These are phyloP conservation scores for Ophiostoma sp. DNA, from an alignment of 2,329 filamentous ascomycete genomes.

Conservation along the genomic window DNA sequence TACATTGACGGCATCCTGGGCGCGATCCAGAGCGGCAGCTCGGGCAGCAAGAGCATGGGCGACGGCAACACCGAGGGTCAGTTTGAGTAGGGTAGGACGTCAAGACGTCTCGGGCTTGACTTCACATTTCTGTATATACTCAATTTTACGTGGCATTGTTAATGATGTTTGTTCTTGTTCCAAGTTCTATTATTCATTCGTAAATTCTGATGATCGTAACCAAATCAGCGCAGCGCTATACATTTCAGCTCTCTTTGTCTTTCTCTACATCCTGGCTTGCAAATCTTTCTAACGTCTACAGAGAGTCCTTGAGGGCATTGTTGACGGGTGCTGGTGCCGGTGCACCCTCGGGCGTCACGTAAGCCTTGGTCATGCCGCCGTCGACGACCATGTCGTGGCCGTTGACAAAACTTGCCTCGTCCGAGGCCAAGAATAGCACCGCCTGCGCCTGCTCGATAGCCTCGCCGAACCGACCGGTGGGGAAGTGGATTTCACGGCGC, in stretches of 20 bases:
- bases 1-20: constrained; percentile 88
- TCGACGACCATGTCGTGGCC: constrained; percentile 92
- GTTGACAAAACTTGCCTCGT: constrained; percentile 86
- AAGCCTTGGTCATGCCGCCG: constrained; percentile 91
- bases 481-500: constrained; percentile 84
- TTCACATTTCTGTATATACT: not conserved
- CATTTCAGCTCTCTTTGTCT: not conserved
- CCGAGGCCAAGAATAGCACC: constrained; percentile 78
- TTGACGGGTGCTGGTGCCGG: constrained; percentile 51
- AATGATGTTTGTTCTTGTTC: not conserved
- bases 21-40: constrained; percentile 85
- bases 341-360: constrained; percentile 63
- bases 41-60: constrained; percentile 86
- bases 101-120: no score
- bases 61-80: constrained; percentile 84
- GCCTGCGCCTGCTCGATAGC: constrained; percentile 90
- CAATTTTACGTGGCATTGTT: no score
- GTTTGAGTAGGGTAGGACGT: constrained; percentile 36
- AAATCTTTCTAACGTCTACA: constrained; percentile 10
- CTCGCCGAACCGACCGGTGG: constrained; percentile 80
- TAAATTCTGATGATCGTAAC: not conserved
- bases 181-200: not conserved
- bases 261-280: no score
- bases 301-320: constrained; percentile 47
- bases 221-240: not conserved